These are phyloP conservation scores for Myriosclerotinia curreyana DNA, from an alignment of 2,329 filamentous ascomycete genomes.

Conservation along the genomic window DNA sequence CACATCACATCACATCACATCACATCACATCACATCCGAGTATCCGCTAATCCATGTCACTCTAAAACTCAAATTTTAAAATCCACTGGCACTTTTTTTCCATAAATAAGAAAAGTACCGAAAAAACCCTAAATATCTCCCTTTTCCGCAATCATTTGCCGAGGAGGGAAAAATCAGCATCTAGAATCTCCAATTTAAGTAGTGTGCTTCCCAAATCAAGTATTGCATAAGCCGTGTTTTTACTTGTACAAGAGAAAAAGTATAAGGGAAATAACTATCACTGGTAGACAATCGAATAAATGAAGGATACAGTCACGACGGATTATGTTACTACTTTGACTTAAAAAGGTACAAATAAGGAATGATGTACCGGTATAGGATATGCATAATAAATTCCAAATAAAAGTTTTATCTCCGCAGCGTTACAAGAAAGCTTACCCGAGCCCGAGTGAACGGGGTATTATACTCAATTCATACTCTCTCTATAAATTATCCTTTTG, in stretches of 20 bases:
- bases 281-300: not conserved
- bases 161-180: not conserved
- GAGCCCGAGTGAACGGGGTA: not conserved
- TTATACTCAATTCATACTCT: not conserved
- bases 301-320: not conserved
- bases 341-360: not conserved
- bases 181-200: constrained; percentile 2
- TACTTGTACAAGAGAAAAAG: not conserved
- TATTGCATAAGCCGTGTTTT: not conserved
- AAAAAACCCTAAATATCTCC: not conserved
- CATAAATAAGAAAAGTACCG: not conserved
- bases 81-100: not conserved
- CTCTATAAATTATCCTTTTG: not conserved
- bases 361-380: not conserved
- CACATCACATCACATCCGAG: not conserved
- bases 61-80: not conserved
- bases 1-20: not conserved
- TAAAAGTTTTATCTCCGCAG: not conserved
- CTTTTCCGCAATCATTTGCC: not conserved
- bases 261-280: not conserved
- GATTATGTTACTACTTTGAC: not conserved
- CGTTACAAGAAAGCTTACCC: not conserved
- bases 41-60: not conserved
- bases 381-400: not conserved
- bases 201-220: not conserved